These are phyloP conservation scores for Verbena officinalis DNA, from an alignment of 257 asterid species.

Conservation along the genomic window DNA sequence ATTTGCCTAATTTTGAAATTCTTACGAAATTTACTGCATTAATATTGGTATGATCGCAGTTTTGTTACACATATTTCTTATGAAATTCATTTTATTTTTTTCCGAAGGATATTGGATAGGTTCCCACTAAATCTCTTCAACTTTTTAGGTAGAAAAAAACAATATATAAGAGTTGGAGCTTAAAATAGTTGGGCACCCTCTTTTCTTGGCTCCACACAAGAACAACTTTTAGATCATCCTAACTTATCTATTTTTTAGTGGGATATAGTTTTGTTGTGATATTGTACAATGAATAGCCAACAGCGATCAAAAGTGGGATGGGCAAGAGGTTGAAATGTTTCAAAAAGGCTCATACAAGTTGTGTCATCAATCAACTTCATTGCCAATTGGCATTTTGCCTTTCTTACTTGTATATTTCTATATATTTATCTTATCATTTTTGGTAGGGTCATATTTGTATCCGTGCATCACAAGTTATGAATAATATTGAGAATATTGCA, in stretches of 20 bases:
- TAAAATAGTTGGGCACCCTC: neutral
- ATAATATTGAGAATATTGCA: too few species aligned
- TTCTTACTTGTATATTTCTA: too few species aligned
- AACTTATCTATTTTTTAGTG: constrained; percentile 1
- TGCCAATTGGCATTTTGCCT: neutral
- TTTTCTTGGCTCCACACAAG: constrained; percentile 14
- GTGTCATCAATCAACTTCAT: constrained; percentile 18
- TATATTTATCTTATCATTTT: too few species aligned
- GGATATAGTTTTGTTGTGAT: constrained; percentile 27
- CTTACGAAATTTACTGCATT: too few species aligned
- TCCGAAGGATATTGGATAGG: too few species aligned
- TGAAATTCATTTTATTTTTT: too few species aligned
- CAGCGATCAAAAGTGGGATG: constrained; percentile 25
- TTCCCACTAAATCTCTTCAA: neutral
- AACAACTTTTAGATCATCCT: constrained; percentile 22
- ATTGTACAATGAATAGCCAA: constrained; percentile 15
- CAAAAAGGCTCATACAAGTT: constrained; percentile 26
- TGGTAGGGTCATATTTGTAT: too few species aligned
- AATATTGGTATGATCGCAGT: too few species aligned
- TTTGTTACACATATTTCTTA: too few species aligned
- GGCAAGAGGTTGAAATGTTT: constrained; percentile 26
- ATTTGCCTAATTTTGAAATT: too few species aligned
- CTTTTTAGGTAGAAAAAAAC: constrained; percentile 15
- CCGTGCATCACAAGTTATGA: too few species aligned
- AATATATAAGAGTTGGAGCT: constrained; percentile 6